phyloP scores from a whole-genome alignment of 108 stramenopile genomes.

The Seminavis robusta region DNA sequence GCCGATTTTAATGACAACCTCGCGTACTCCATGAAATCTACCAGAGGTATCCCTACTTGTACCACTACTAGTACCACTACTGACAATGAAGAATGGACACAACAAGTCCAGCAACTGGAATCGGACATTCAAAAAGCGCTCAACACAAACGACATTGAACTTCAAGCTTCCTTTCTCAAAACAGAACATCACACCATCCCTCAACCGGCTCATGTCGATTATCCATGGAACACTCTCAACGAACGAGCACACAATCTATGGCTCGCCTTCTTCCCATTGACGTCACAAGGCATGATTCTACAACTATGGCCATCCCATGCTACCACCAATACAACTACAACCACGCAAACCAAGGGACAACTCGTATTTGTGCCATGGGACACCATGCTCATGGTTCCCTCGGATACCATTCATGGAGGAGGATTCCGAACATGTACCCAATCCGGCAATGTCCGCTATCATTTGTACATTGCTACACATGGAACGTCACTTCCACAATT shows the following conservation, averaged over 20 bases:
- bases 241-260: conserved; percentile 15
- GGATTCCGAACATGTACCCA: conserved; percentile 46
- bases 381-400: conserved; percentile 53
- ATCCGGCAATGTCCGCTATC: neutral
- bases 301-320: conserved; percentile 42
- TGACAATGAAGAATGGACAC: too few species aligned
- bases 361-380: conserved; percentile 58
- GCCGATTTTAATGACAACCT: conserved; percentile 65
- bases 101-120: too few species aligned
- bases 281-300: conserved; percentile 51
- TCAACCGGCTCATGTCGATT: conserved; percentile 79
- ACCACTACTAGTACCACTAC: too few species aligned
- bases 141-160: too few species aligned
- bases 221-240: conserved; percentile 40
- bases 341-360: conserved; percentile 14
- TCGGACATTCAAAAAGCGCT: too few species aligned
- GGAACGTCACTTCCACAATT: neutral
- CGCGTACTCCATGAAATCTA: conserved; percentile 45
- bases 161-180: conserved; percentile 48
- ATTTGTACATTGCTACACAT: conserved; percentile 1
- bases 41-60: conserved; percentile 1
- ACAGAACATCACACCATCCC: conserved; percentile 40
- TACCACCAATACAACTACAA: neutral
- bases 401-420: conserved; percentile 61
- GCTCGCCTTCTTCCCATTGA: conserved; percentile 61